A percentile compares a stretch with the other conserved stretches of the same genome.
These are phyloP conservation scores for Microthlaspi erraticum DNA, from an alignment of 345 rosid species.

Conservation along the genomic window DNA sequence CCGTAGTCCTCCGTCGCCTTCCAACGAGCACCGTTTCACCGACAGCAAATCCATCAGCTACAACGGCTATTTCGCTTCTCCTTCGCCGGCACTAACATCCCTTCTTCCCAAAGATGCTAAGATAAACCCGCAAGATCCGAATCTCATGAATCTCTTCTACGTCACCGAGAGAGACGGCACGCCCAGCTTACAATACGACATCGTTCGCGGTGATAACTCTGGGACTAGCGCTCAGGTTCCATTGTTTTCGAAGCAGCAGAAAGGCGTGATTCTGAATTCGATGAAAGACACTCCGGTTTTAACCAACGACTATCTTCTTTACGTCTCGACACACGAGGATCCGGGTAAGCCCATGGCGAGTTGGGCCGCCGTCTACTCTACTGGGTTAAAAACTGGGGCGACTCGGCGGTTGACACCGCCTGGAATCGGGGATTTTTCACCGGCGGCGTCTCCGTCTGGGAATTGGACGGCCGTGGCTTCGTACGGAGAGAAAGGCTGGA, in stretches of 20 bases:
- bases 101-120: slow-evolving; percentile 37
- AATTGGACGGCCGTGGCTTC: slow-evolving; percentile 80
- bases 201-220: slow-evolving; percentile 33
- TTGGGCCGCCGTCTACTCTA: slow-evolving; percentile 84
- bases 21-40: slow-evolving; percentile 62
- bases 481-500: slow-evolving; percentile 68
- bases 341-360: slow-evolving; percentile 65
- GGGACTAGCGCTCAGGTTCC: slow-evolving; percentile 51
- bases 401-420: slow-evolving; percentile 71
- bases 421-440: slow-evolving; percentile 78
- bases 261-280: slow-evolving; percentile 48
- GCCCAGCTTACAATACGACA: slow-evolving; percentile 60
- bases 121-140: slow-evolving; percentile 29
- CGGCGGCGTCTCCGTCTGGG: slow-evolving; percentile 84
- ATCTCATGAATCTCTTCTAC: slow-evolving; percentile 60
- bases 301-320: slow-evolving; percentile 55
- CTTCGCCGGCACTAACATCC: slow-evolving; percentile 50
- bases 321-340: slow-evolving; percentile 83
- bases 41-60: slow-evolving; percentile 69
- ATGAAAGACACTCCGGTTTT: slow-evolving; percentile 75
- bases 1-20: slow-evolving; percentile 43
- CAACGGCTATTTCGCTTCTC: slow-evolving; percentile 78
- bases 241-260: slow-evolving; percentile 42
- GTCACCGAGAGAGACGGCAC: slow-evolving; percentile 75
- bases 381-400: slow-evolving; percentile 57